These are phyloP conservation scores for Boletellus dicymbophilus DNA, from an alignment of 1,284 basidiomycete genomes.

Conservation along the genomic window DNA sequence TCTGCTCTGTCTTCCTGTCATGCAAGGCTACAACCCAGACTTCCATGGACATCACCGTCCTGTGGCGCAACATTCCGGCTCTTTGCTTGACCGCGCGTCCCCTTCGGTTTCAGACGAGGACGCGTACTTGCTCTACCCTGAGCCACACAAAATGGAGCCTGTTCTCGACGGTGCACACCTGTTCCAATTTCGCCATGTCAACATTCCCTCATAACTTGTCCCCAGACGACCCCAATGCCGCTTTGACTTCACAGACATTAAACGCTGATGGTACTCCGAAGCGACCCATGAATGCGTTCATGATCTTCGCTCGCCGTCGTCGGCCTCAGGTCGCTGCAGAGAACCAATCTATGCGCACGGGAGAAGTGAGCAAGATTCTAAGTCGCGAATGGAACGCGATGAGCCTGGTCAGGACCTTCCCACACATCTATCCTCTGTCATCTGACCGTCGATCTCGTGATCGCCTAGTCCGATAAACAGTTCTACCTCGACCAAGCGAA, in stretches of 20 bases:
- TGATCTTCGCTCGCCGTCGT: slow-evolving; percentile 84
- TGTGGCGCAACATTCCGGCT: slow-evolving; percentile 30
- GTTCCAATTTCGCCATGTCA: slow-evolving; percentile 9
- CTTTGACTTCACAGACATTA: slow-evolving; percentile 72
- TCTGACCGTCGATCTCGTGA: slow-evolving; percentile 23
- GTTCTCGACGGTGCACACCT: slow-evolving; percentile 43
- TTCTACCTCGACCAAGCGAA: slow-evolving; percentile 85
- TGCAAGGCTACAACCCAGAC: slow-evolving; percentile 29
- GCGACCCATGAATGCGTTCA: slow-evolving; percentile 88
- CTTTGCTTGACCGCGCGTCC: slow-evolving; percentile 42
- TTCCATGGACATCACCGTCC: slow-evolving; percentile 14
- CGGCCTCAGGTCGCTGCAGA: slow-evolving; percentile 79
- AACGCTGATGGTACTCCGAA: slow-evolving; percentile 85
- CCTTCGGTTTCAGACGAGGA: slow-evolving; percentile 54
- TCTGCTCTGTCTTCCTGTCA: slow-evolving; percentile 13
- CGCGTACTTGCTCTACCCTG: slow-evolving; percentile 33
- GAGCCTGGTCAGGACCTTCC: slow-evolving; percentile 52
- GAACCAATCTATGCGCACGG: slow-evolving; percentile 83
- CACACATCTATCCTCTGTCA: slow-evolving; percentile 3
- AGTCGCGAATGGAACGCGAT: slow-evolving; percentile 80
- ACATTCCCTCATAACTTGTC: slow-evolving; percentile 13
- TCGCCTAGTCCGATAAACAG: slow-evolving; percentile 68
- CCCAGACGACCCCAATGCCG: slow-evolving; percentile 49
- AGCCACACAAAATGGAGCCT: slow-evolving; percentile 39
- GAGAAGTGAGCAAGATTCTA: slow-evolving; percentile 82